phyloP scores from a whole-genome alignment of 106 monocot genomes.

The Acorus calamus region DNA sequence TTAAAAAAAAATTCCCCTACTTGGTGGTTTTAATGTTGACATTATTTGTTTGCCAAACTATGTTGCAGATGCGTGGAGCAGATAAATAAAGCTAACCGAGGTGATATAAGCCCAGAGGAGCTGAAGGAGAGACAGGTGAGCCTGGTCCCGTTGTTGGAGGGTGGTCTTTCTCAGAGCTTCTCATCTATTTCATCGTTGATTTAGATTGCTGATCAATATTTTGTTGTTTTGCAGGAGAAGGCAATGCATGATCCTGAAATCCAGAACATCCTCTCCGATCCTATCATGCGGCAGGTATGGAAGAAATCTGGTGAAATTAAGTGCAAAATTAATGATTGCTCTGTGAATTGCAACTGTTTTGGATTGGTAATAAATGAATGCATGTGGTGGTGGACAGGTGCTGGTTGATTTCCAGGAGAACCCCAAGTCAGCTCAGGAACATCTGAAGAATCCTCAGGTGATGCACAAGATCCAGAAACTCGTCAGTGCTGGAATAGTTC shows the following conservation, averaged over 20 bases:
- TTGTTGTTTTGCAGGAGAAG: conserved; percentile 33
- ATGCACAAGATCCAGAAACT: conserved; percentile 91
- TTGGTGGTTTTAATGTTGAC: no score
- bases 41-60: no score
- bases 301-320: neutral
- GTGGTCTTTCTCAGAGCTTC: no score
- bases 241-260: conserved; percentile 95
- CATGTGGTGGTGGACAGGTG: conserved; percentile 24
- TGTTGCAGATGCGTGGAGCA: conserved; percentile 75
- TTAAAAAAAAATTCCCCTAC: no score
- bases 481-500: conserved; percentile 79
- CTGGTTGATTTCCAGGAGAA: conserved; percentile 80
- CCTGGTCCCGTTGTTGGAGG: no score
- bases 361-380: neutral
- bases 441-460: conserved; percentile 78
- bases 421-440: conserved; percentile 56
- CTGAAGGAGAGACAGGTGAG: conserved; percentile 90
- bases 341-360: no score
- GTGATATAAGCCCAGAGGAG: conserved; percentile 84
- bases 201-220: no score
- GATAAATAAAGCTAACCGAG: conserved; percentile 87
- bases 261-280: conserved; percentile 71
- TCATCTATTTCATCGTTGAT: no score
- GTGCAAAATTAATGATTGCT: no score
- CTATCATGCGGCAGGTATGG: conserved; percentile 80